Base-by-base conservation (phyloP, 2,329 filamentous ascomycete species). In the Sordariomycetes sp. region DNA sequence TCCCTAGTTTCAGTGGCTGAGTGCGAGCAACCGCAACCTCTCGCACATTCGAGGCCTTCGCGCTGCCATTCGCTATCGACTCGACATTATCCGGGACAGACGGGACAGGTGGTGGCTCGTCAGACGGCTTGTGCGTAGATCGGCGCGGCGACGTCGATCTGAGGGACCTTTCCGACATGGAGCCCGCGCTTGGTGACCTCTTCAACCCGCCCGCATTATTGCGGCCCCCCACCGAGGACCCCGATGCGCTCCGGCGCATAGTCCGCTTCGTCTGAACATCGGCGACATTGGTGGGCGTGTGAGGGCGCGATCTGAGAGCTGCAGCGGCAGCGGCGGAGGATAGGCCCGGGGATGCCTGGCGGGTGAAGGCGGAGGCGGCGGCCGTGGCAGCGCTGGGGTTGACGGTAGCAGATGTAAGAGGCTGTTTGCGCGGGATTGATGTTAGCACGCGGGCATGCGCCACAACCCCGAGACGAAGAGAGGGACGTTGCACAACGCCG, bases 111-210 rank as follows among this genome's bases (percentile, higher is more conserved):
- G 90, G 89, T 56, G 81, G 76, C 64, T 80, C 73, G 54, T 72
- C 28, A 22, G 68, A 22, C 67, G 63, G 50, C 67, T 68, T 61
- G 67, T 70, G 59, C 69, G 69, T 58, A 69, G 76, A 75, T 66
- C 68, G 75, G 60, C 69, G 24, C 65, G 78, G 89, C 3, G 85
- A 95, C 3, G 85, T 83, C 13, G 86, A 87, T 62, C 91, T 84
- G 69, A 96, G 96, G 1, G 90, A 91, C 59, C 92, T 82, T 68
- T 92, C 88, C 34, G 82, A 86, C 91, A 97, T 95, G 54, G 90
- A 96, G 24, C 84, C 80, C 32, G 80, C 80, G 70, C 91, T 95
- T 57, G 76, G 79, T 42, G 79, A 76, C 64, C 89, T 77, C 60
- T 85, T 78, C 60, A 91, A 72, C 62, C 70, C 62, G 62, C 72